Percentiles rank a stretch among this genome's conserved stretches.
Conservation (phyloP, 352 stramenopile species). For the Saprolegnia parasitica region DNA sequence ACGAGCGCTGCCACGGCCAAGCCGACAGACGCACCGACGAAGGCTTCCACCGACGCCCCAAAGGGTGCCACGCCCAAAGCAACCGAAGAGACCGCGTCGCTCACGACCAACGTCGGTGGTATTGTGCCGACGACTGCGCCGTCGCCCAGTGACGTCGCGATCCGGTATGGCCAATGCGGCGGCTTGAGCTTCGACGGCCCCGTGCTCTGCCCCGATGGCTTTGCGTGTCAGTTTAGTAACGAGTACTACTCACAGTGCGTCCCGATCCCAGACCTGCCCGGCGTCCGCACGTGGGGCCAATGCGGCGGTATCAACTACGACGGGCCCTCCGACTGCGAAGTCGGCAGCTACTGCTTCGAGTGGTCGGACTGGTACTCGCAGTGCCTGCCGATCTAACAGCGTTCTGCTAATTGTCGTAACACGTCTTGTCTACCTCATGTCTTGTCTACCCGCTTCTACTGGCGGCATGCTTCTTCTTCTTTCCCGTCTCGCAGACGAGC, state of each 20-base stretch:
- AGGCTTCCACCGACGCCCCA: background rate
- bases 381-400: constrained; percentile 11
- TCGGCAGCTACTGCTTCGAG: background rate
- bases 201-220: constrained; percentile 13
- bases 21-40: background rate
- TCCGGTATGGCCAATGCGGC: constrained; percentile 25
- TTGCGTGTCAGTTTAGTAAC: background rate
- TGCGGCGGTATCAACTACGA: constrained; percentile 14
- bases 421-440: too few relatives aligned
- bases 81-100: background rate
- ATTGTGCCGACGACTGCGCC: too few relatives aligned
- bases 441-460: too few relatives aligned
- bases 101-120: background rate
- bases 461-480: too few relatives aligned
- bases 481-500: too few relatives aligned
- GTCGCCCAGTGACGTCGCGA: background rate
- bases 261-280: constrained; percentile 22
- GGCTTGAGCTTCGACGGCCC: background rate
- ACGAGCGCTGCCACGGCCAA: background rate
- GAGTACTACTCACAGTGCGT: constrained; percentile 27
- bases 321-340: constrained; percentile 22
- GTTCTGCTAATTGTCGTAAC: too few relatives aligned
- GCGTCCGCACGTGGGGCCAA: constrained; percentile 12
- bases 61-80: background rate
- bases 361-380: constrained; percentile 18